These are phyloP conservation scores for Fusarium citri DNA, from an alignment of 2,329 filamentous ascomycete species.

Conservation along the genomic window DNA sequence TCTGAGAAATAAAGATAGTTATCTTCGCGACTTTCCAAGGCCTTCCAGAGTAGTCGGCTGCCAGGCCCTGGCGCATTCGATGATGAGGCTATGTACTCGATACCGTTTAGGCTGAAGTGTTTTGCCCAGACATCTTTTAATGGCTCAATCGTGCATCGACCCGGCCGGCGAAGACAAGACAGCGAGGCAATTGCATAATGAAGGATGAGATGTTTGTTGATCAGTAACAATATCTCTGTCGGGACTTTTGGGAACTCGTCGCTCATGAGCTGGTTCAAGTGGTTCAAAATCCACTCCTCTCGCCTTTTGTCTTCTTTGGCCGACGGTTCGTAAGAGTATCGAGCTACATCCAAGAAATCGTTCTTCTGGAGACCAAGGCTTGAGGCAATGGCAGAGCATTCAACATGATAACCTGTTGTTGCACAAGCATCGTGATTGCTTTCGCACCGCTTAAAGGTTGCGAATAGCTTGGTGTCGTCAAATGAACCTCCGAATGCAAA, in stretches of 20 bases:
- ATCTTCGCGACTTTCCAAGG: fast-evolving
- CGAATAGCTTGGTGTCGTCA: constrained; percentile 2
- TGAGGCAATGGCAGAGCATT: constrained; percentile 16
- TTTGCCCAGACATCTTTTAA: constrained; percentile 24
- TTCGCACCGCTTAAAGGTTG: constrained; percentile 20
- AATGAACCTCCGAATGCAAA: constrained; percentile 3
- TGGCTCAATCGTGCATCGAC: constrained; percentile 3
- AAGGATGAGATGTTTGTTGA: constrained; percentile 8
- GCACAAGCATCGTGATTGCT: constrained; percentile 20
- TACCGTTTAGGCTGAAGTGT: constrained; percentile 20
- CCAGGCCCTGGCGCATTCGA: constrained; percentile 9
- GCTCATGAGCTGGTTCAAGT: constrained; percentile 6
- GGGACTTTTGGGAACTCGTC: constrained; percentile 8
- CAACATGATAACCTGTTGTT: constrained; percentile 23
- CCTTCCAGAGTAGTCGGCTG: constrained; percentile 10
- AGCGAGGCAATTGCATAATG: constrained; percentile 24
- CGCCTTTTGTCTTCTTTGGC: constrained; percentile 10
- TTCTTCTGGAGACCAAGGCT: neutral
- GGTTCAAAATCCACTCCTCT: constrained; percentile 7
- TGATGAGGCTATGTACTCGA: constrained; percentile 25
- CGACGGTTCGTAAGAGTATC: constrained; percentile 27
- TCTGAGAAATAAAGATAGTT: constrained; percentile 20
- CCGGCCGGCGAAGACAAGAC: neutral
- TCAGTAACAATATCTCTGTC: constrained; percentile 10
- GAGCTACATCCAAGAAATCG: constrained; percentile 7